phyloP scores from a whole-genome alignment of 225 moss, liverwort and hornwort species.

The Sphagnum tenellum region DNA sequence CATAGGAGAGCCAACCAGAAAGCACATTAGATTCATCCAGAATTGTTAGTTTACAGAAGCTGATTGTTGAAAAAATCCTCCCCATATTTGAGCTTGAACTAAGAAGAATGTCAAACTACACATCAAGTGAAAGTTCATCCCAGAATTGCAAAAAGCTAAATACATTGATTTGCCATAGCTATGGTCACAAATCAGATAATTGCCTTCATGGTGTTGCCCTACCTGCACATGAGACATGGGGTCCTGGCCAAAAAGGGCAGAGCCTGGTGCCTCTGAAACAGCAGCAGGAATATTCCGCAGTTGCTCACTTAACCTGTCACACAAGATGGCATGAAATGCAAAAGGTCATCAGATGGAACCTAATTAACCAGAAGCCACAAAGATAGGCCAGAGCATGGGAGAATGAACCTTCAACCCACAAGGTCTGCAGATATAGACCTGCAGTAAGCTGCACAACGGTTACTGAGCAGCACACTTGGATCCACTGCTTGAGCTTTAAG shows the following conservation, averaged over 20 bases:
- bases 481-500: constrained; percentile 35
- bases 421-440: constrained; percentile 15
- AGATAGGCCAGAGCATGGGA: neutral
- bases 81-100: neutral
- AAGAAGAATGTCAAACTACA: neutral
- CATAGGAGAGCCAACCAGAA: no score
- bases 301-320: constrained; percentile 46
- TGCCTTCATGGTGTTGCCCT: neutral
- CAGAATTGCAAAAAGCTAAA: neutral
- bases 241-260: constrained; percentile 51
- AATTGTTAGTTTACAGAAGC: no score
- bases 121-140: neutral
- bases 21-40: no score
- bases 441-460: constrained; percentile 81
- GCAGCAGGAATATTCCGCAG: constrained; percentile 70
- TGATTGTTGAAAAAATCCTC: no score
- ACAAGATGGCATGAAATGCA: neutral
- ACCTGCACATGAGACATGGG: constrained; percentile 86
- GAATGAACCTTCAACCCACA: neutral
- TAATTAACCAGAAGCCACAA: neutral
- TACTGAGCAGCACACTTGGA: constrained; percentile 53
- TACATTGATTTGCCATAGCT: neutral
- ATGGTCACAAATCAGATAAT: neutral
- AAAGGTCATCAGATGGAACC: neutral
- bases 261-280: constrained; percentile 37